A percentile compares a stretch with the other conserved stretches of the same genome.
Evolutionary conservation across 306 rosid species (phyloP).

Genomic region (Ziziphus jujuba): DNA sequence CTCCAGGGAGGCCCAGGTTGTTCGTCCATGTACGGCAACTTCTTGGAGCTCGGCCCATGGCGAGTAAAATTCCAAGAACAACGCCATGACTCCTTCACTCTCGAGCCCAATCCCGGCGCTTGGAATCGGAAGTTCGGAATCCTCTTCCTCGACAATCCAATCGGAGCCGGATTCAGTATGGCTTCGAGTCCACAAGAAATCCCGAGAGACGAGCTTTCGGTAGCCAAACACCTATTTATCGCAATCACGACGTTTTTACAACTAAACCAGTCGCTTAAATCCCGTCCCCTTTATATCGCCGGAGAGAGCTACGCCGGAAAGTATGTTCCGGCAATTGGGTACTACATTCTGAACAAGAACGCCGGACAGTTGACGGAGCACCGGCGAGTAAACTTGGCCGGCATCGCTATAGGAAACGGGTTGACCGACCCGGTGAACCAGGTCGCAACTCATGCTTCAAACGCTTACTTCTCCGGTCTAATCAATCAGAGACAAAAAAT

Average conservation of each 20-base stretch:
- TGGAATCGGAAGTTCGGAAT: conserved; percentile 73
- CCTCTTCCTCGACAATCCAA: conserved; percentile 71
- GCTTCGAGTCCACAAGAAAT: conserved; percentile 52
- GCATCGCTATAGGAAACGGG: conserved; percentile 72
- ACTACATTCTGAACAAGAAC: conserved; percentile 46
- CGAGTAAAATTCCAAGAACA: conserved; percentile 30
- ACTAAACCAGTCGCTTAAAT: conserved; percentile 39
- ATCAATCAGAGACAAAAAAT: conserved; percentile 55
- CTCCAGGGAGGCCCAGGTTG: conserved; percentile 81
- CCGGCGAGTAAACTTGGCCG: conserved; percentile 47
- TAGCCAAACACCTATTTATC: conserved; percentile 60
- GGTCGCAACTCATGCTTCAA: conserved; percentile 51
- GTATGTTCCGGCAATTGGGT: conserved; percentile 69
- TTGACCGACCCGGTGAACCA: conserved; percentile 58
- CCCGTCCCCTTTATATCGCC: conserved; percentile 58
- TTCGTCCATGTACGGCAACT: conserved; percentile 68
- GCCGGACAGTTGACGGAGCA: conserved; percentile 14
- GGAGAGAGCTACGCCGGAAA: conserved; percentile 84
- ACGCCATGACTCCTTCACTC: conserved; percentile 18
- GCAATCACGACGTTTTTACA: conserved; percentile 56
- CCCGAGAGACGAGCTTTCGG: conserved; percentile 48
- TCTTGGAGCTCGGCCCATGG: conserved; percentile 69
- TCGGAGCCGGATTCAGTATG: conserved; percentile 73
- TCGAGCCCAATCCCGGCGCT: conserved; percentile 46
- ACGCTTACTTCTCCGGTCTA: conserved; percentile 56